Base-by-base conservation (phyloP, 192 early-diverging fungal species). In the Lobosporangium transversale region DNA sequence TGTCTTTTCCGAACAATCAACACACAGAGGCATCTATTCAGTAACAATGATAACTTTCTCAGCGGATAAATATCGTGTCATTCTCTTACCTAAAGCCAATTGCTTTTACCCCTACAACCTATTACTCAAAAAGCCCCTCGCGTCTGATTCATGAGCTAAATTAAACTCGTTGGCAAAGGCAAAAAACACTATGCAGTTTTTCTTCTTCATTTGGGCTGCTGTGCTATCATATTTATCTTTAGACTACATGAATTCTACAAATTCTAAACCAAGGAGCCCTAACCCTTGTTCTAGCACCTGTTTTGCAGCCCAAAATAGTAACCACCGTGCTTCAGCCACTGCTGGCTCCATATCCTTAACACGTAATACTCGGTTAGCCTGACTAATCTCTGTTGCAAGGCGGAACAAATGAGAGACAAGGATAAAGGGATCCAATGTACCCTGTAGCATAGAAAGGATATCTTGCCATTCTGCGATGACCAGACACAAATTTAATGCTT, bases 201-300 rank as follows among this genome's bases (percentile, higher is more conserved):
- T n/a, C n/a, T n/a, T n/a, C n/a, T n/a, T n/a, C n/a, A n/a, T n/a
- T n/a, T n/a, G n/a, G n/a, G n/a, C n/a, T n/a, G n/a, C n/a, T n/a
- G n/a, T n/a, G n/a, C n/a, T n/a, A n/a, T n/a, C n/a, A n/a, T n/a
- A n/a, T n/a, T n/a, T n/a, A n/a, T n/a, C n/a, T n/a, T n/a, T n/a
- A n/a, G n/a, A n/a, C 40, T 88, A 97, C 94, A 97, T 97, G 60
- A 88, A 80, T 59, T 93, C 89, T 15, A 95, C 79, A 29, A 93
- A 91, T 48, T 80, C 69, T 40, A 97, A 73, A 21, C 94, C 94
- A 45, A 97, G 65, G 1, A 94, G 62, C 30, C 70, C 62, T 27
- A 97, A 71, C 4, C 89, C 93, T 56, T 95, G 94, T 17, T 91
- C 87, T 12, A 97, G 73, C 6, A 94, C 92, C 18, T 84, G 80